Evolutionary conservation across 2,329 filamentous ascomycete genomes (phyloP), one percentile per base, ranked within the genome.

Genomic region (Knufia fluminis): DNA sequence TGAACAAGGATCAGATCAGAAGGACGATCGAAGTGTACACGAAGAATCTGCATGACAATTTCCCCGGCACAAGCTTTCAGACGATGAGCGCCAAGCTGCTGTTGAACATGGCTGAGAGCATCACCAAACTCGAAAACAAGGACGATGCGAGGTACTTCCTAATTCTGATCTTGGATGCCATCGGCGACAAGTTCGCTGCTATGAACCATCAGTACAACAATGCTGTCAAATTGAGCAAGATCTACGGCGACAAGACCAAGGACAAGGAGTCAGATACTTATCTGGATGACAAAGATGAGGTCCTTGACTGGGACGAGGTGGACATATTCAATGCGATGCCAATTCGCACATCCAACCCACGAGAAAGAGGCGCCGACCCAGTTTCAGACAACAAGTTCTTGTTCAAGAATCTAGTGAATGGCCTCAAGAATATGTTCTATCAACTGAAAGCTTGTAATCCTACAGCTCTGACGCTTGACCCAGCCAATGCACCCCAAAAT

Each of bases 11-110:
- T 57, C 92, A 97, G 69, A 98, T 99, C 54, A 82, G 90, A 41
- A 86, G 90, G 62, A 97, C 94, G 0, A 89, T 98, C 8, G 87
- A 95, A 63, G 92, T 98, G 3, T 99, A 98, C 67, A 97, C 94
- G 1, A 88, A 85, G 62, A 97, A 97, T 61, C 72, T 98, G 19
- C 89, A 95, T 62, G 92, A 97, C 65, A 88, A 87, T 55, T 95
- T 95, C 55, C 94, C 92, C 0, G 94, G 94, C 7, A 97, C 94
- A 0, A 98, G 91, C 66, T 98, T 98, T 63, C 94, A 98, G 67
- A 98, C 92, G 0, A 99, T 99, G 92, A 97, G 92, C 60, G 94
- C 92, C 0, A 98, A 97, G 66, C 74, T 99, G 2, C 73, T 99
- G 1, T 74, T 98, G 10, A 99, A 98, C 65, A 94, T 99, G 88